Base-by-base conservation (phyloP, 2,329 filamentous ascomycete species). In the Sclerotinia spermophila region DNA sequence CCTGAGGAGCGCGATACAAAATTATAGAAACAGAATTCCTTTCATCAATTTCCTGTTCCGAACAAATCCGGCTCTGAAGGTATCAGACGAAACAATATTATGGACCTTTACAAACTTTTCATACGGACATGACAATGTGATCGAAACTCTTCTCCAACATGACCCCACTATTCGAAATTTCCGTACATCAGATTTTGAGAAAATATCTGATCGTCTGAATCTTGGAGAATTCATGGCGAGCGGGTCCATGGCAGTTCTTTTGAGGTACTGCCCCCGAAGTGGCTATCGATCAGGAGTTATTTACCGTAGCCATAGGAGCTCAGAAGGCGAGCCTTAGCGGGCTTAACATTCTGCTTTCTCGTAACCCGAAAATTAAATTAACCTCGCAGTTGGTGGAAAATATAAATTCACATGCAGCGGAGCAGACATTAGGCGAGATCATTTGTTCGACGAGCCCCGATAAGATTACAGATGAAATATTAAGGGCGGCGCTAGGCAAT, bases 271-370 rank as follows among this genome's bases (percentile, higher is more conserved):
- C 5, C 19, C 51, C 51, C 15, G 51, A 33, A 30, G 7, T 55
- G 51, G 24, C 5, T 30, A 17, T 55, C 15, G 51, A 55, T 33
- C 51, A 55, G 51, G 51, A 55, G 3, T 27, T 55, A 17, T 55
- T 27, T 55, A 55, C 51, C 5, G 3, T 40, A 27, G n/a, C 58
- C 10, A 40, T 42, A 17, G 8, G 35, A 27, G 0, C 0, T 40
- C 0, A 15, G 0, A 0, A 0, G 0, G 0, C 24, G 10, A 38
- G 35, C 11, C 35, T 30, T 27, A n/a, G 24, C 21, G 21, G 6
- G 7, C 58, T 60, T 7, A n/a, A 40, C n/a, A 1, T 27, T 60
- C 24, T 60, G 2, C 35, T 60, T 42, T 21, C 24, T 7, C 24
- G 13, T 42, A 27, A 5, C 8, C 35, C 58, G 21, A 60, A 10